Evolutionary conservation across 495 filamentous ascomycete genomes (phyloP), one percentile per base, ranked within the genome.

Genomic region (Aspergillus indologenus): DNA sequence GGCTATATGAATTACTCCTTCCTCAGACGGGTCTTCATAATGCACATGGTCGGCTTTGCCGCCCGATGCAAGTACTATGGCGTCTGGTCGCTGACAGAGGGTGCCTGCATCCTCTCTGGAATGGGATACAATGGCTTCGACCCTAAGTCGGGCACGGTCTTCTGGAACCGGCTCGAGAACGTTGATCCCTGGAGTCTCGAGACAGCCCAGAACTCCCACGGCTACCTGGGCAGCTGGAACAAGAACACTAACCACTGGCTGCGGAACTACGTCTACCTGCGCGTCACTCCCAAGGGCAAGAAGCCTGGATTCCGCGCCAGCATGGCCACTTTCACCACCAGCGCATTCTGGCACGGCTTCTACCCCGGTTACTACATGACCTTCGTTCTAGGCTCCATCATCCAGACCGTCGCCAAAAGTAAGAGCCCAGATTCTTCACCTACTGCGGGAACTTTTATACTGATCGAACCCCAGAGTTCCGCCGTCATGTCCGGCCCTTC

Each of bases 241-340:
- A 94, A 95, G 79, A 98, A 98, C 72, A 98, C 94, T 18, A 98
- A 96, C 71, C 85, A 90, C 65, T 98, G 94, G 94, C 76, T 98
- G 56, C 86, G 93, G 40, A 96, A 98, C 69, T 98, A 96, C 67
- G 79, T 98, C 60, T 98, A 98, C 68, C 79, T 98, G 44, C 88
- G 94, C 18, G 95, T 98, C 2, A 98, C 94, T 5, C 94, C 94
- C 3, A 89, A 89, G 62, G 94, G 94, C 52, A 94, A 90, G 80
- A 98, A 98, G 69, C 94, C 94, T 9, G 94, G 94, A 2, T 98
- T 98, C 77, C 81, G 93, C 51, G 95, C 94, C 31, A 96, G 88
- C 68, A 72, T 98, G 80, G 92, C 91, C 3, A 98, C 94, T 0
- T 98, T 98, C 65, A 83, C 84, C 8, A 98, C 94, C 26, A 92